Percentiles rank a stretch among this genome's conserved stretches.
These are phyloP conservation scores for Penicillium sp. DNA, from an alignment of 2,329 filamentous ascomycete genomes.

Conservation along the genomic window DNA sequence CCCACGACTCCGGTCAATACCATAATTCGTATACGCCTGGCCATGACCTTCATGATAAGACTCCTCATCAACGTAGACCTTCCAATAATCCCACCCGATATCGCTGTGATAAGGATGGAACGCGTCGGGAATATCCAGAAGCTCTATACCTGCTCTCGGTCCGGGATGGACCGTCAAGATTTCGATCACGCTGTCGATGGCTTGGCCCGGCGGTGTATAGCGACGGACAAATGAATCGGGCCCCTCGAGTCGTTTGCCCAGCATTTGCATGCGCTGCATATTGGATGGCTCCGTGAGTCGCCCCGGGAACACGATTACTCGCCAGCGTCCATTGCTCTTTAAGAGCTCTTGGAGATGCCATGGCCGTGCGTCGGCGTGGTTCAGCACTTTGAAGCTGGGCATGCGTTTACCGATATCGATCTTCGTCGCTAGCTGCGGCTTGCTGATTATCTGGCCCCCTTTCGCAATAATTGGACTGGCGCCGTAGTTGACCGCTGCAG, in stretches of 20 bases:
- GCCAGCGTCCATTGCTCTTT: slow-evolving; percentile 39
- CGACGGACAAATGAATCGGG: slow-evolving; percentile 44
- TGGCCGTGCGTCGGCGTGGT: slow-evolving; percentile 39
- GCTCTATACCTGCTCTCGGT: slow-evolving; percentile 48
- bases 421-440: slow-evolving; percentile 20
- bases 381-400: slow-evolving; percentile 36
- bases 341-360: slow-evolving; percentile 40
- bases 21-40: slow-evolving; percentile 55
- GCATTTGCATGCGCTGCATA: slow-evolving; percentile 44
- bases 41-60: slow-evolving; percentile 53
- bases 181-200: slow-evolving; percentile 55
- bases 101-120: slow-evolving; percentile 49
- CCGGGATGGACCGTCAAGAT: slow-evolving; percentile 60
- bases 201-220: slow-evolving; percentile 40
- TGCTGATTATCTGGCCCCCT: slow-evolving; percentile 32
- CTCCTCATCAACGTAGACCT: slow-evolving; percentile 55
- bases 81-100: slow-evolving; percentile 57
- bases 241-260: slow-evolving; percentile 47
- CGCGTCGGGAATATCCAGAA: slow-evolving; percentile 51
- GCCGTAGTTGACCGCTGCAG: slow-evolving; percentile 56
- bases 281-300: slow-evolving; percentile 50
- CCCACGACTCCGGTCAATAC: slow-evolving; percentile 46
- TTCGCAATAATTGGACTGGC: slow-evolving; percentile 58
- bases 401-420: slow-evolving; percentile 37
- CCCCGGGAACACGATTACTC: slow-evolving; percentile 58